Conservation (phyloP, 2,329 filamentous ascomycete species). For the Thielaviopsis ethacetica region DNA sequence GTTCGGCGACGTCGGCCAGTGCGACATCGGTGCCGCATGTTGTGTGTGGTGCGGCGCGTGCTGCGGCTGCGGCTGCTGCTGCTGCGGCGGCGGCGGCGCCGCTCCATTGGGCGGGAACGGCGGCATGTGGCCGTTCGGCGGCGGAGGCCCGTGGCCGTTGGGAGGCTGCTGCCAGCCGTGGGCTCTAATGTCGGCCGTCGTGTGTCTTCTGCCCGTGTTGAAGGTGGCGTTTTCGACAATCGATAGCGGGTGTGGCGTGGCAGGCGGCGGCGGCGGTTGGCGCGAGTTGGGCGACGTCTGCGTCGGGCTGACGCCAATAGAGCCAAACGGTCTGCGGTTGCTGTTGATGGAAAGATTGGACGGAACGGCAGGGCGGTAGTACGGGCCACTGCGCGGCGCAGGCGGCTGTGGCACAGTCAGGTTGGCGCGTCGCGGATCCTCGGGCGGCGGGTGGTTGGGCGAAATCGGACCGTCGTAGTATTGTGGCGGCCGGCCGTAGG, state of each 20-base stretch:
- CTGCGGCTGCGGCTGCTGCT: slow-evolving; percentile 34
- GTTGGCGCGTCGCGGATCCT: slow-evolving; percentile 61
- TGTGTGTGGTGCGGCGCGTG: slow-evolving; percentile 21
- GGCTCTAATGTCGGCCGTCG: slow-evolving; percentile 85
- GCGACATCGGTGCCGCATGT: slow-evolving; percentile 29
- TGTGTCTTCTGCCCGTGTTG: slow-evolving; percentile 70
- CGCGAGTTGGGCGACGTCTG: slow-evolving; percentile 51
- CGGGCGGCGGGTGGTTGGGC: slow-evolving; percentile 70
- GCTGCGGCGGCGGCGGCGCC: slow-evolving; percentile 47
- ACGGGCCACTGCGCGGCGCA: slow-evolving; percentile 31
- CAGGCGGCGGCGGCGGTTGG: slow-evolving; percentile 41
- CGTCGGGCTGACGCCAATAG: slow-evolving; percentile 54
- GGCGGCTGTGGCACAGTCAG: slow-evolving; percentile 38
- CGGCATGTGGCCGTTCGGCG: slow-evolving; percentile 36
- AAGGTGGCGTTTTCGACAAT: slow-evolving; percentile 45
- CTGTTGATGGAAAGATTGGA: slow-evolving; percentile 59
- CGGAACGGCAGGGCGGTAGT: slow-evolving; percentile 63
- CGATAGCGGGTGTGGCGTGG: slow-evolving; percentile 46
- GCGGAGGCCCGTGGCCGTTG: slow-evolving; percentile 36
- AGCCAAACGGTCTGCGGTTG: slow-evolving; percentile 68
- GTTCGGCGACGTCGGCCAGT: slow-evolving; percentile 39
- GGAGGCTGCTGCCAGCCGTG: slow-evolving; percentile 33
- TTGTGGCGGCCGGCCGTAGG: slow-evolving; percentile 50
- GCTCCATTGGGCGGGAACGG: slow-evolving; percentile 18
- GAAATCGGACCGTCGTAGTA: slow-evolving; percentile 67